Conservation (phyloP, 202 grass and related monocot species). For the Carex arenaria region DNA sequence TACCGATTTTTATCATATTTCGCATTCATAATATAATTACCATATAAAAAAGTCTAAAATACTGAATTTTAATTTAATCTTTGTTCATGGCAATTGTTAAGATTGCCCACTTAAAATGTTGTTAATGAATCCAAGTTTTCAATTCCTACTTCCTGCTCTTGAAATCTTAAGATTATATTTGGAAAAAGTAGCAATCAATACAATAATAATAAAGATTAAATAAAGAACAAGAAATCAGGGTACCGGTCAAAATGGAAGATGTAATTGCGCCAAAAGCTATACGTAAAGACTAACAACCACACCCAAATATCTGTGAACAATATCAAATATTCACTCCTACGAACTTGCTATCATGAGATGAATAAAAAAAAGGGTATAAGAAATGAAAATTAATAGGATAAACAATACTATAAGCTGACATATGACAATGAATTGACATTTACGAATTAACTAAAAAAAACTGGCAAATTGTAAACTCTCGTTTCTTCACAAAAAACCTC, state of each 20-base stretch:
- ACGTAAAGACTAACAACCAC: background rate
- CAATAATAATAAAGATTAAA: background rate
- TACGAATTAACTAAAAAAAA: conserved; percentile 25
- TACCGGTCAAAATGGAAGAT: background rate
- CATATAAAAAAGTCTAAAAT: too few species aligned
- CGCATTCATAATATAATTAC: too few species aligned
- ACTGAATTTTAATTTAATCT: background rate
- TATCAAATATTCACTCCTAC: background rate
- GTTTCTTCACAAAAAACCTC: conserved; percentile 1
- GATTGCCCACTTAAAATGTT: background rate
- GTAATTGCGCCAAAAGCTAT: background rate
- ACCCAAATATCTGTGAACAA: background rate
- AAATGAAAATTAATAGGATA: conserved; percentile 17
- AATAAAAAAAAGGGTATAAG: background rate
- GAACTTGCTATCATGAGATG: background rate
- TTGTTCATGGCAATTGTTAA: background rate
- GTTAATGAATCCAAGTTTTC: background rate
- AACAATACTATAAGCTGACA: conserved; percentile 16
- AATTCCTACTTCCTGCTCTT: background rate
- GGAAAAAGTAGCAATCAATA: background rate
- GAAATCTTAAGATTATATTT: background rate
- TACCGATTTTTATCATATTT: too few species aligned
- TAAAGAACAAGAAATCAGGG: background rate
- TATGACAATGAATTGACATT: conserved; percentile 39
- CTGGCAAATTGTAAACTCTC: background rate